Conservation (phyloP, 73 alveolate species). For the Blepharisma japonicum region DNA sequence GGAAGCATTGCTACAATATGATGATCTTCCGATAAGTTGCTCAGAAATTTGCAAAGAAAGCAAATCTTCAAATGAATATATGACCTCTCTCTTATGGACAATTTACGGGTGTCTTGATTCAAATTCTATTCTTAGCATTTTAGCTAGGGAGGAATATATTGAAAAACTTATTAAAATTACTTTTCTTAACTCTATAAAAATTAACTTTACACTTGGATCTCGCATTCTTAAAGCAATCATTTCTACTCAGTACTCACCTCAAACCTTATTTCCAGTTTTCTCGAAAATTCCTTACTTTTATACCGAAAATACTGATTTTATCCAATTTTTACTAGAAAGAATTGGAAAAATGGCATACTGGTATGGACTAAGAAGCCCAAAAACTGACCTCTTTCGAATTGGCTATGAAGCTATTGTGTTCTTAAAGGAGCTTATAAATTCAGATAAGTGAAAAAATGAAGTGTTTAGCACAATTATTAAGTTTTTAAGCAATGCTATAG, state of each 20-base stretch:
- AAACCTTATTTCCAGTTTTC: not conserved
- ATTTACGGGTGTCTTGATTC: slow-evolving; percentile 4
- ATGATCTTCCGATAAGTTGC: slow-evolving; percentile 20
- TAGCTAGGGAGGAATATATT: not conserved
- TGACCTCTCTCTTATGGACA: slow-evolving; percentile 11
- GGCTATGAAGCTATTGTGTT: not conserved
- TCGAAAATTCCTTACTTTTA: too few relatives aligned
- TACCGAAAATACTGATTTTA: too few relatives aligned
- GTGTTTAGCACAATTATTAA: not conserved
- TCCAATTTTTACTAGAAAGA: not conserved
- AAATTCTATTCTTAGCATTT: not conserved
- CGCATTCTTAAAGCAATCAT: not conserved
- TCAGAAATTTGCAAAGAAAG: not conserved
- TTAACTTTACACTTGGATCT: not conserved
- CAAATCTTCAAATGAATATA: not conserved
- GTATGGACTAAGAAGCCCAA: not conserved
- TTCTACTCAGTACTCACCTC: not conserved
- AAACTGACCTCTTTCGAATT: not conserved
- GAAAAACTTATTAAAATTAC: slow-evolving; percentile 2
- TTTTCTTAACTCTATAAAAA: slow-evolving; percentile 10
- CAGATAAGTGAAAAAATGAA: not conserved
- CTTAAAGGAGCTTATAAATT: not conserved
- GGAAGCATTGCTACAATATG: not conserved
- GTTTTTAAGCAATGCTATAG: not conserved
- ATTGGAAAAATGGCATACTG: not conserved